Evolutionary conservation across 495 filamentous ascomycete genomes (phyloP).

Genomic region (Cercophora scortea): DNA sequence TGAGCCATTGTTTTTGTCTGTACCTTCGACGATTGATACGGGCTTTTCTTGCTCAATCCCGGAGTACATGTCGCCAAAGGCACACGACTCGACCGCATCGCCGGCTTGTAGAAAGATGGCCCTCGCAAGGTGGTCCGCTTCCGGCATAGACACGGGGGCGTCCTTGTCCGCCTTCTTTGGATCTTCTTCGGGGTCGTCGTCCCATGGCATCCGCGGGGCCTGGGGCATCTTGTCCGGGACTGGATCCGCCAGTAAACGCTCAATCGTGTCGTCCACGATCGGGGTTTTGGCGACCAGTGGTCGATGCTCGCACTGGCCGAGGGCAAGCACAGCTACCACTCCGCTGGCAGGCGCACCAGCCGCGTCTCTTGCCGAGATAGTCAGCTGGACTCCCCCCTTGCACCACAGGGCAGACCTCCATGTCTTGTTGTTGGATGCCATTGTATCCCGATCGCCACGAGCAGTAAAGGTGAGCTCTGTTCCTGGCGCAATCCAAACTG

Average conservation of each 20-base stretch:
- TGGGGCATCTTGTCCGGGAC: background rate
- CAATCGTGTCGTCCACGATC: background rate
- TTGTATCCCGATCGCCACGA: background rate
- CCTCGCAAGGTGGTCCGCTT: constrained; percentile 4
- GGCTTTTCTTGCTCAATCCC: constrained; percentile 1
- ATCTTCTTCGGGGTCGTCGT: background rate
- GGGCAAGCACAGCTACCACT: background rate
- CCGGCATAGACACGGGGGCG: constrained; percentile 2
- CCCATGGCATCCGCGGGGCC: background rate
- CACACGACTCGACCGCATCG: constrained; percentile 3
- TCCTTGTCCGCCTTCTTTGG: background rate
- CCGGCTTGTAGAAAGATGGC: constrained; percentile 7
- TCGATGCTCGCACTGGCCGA: background rate
- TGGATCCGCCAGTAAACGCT: background rate
- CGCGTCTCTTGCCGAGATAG: background rate
- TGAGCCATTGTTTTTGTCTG: background rate
- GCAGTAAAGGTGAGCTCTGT: background rate
- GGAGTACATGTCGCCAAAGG: constrained; percentile 1
- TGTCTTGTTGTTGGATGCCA: background rate
- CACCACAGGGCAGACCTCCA: constrained; percentile 7
- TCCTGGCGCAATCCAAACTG: constrained; percentile 3
- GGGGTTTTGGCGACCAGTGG: background rate
- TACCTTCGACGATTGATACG: background rate
- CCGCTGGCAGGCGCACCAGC: background rate
- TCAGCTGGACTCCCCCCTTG: background rate